These are phyloP conservation scores for Ceratocystis eucalypticola DNA, from an alignment of 2,329 filamentous ascomycete genomes.

Conservation along the genomic window DNA sequence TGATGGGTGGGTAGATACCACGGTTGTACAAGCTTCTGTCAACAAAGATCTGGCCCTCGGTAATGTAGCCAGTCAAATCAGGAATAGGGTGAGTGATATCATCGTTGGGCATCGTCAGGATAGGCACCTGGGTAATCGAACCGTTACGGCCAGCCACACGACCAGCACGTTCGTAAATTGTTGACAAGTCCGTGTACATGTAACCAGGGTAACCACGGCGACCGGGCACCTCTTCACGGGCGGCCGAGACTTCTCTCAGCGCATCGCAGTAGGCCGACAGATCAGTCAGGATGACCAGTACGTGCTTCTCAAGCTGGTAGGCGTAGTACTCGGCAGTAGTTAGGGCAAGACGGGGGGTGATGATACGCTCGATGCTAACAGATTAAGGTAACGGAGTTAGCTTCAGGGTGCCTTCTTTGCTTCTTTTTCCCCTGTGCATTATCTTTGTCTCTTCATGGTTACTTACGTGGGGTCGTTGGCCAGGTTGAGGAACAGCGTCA, in stretches of 20 bases:
- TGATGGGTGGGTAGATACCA: slow-evolving; percentile 96
- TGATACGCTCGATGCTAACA: slow-evolving; percentile 90
- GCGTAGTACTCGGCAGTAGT: slow-evolving; percentile 99
- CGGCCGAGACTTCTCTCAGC: slow-evolving; percentile 93
- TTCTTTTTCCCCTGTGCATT: background rate
- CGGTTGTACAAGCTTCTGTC: slow-evolving; percentile 91
- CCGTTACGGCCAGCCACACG: slow-evolving; percentile 95
- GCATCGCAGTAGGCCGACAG: slow-evolving; percentile 97
- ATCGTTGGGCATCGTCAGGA: slow-evolving; percentile 98
- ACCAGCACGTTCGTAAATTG: slow-evolving; percentile 97
- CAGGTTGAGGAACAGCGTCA: slow-evolving; percentile 95
- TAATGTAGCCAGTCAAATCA: slow-evolving; percentile 97
- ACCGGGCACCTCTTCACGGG: slow-evolving; percentile 95
- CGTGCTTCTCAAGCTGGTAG: slow-evolving; percentile 99
- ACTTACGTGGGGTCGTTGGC: slow-evolving; percentile 95
- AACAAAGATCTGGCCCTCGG: slow-evolving; percentile 95
- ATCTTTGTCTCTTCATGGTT: background rate
- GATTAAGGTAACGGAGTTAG: background rate
- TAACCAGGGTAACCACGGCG: slow-evolving; percentile 99
- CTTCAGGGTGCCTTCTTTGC: background rate
- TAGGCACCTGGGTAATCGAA: slow-evolving; percentile 97
- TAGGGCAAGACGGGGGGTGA: slow-evolving; percentile 92
- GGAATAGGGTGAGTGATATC: slow-evolving; percentile 99
- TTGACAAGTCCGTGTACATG: slow-evolving; percentile 99
- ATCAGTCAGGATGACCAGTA: slow-evolving; percentile 95